These are phyloP conservation scores for Harringtonia lauricola DNA, from an alignment of 2,329 filamentous ascomycete species.

Conservation along the genomic window DNA sequence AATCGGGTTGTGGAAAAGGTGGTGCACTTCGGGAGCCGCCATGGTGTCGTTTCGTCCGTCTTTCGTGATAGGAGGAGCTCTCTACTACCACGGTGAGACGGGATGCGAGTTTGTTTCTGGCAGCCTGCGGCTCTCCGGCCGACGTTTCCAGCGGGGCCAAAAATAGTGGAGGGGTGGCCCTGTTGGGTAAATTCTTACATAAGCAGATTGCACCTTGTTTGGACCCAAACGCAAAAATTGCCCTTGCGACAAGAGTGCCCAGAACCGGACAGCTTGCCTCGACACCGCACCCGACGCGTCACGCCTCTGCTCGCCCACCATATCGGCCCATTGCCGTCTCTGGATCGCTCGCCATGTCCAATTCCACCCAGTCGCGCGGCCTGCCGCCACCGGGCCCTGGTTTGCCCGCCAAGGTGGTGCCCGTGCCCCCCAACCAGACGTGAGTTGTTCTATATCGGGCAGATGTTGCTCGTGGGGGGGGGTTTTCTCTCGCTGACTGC, in stretches of 20 bases:
- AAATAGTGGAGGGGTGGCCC: no score
- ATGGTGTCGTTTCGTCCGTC: conserved; percentile 36
- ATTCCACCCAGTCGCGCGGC: conserved; percentile 17
- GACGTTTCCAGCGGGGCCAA: no score
- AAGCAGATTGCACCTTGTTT: no score
- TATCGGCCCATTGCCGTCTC: not conserved
- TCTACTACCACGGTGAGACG: conserved; percentile 67
- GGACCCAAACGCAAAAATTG: no score
- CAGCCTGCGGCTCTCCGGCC: no score
- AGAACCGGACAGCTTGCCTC: not conserved
- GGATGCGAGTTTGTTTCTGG: not conserved
- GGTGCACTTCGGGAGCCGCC: conserved; percentile 82
- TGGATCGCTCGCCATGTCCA: conserved; percentile 19
- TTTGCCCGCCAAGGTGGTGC: conserved; percentile 31
- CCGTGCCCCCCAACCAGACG: conserved; percentile 64
- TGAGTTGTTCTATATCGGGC: conserved; percentile 41
- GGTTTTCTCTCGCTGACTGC: no score
- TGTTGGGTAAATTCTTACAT: no score
- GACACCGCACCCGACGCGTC: not conserved
- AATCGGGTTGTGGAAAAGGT: conserved; percentile 93
- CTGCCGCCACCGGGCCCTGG: conserved; percentile 16
- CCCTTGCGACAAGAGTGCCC: no score
- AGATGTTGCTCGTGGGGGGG: no score
- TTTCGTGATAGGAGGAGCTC: conserved; percentile 79
- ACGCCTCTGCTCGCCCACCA: not conserved